A percentile compares a stretch with the other conserved stretches of the same genome.
Conservation (phyloP, 1,139 yeast genomes). For the Petasospora fabianii region DNA sequence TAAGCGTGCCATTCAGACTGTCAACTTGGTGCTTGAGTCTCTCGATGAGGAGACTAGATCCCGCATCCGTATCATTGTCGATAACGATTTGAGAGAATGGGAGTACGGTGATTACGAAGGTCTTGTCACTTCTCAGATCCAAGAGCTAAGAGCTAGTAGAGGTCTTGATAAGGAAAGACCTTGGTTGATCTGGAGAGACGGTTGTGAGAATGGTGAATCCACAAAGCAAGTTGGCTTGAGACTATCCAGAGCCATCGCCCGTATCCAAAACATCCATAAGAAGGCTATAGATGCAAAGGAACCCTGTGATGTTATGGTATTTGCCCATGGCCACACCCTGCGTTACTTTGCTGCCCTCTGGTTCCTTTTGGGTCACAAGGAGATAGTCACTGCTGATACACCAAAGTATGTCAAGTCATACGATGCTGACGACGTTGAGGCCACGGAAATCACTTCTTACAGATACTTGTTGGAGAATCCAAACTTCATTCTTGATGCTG, state of each 20-base stretch:
- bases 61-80: slow-evolving; percentile 46
- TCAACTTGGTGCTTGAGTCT: slow-evolving; percentile 48
- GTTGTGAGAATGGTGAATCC: slow-evolving; percentile 87
- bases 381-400: slow-evolving; percentile 19
- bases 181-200: slow-evolving; percentile 93
- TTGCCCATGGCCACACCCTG: slow-evolving; percentile 91
- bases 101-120: slow-evolving; percentile 97
- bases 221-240: slow-evolving; percentile 62
- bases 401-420: slow-evolving; percentile 23
- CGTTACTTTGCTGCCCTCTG: slow-evolving; percentile 89
- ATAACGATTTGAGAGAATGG: slow-evolving; percentile 84
- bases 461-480: slow-evolving; percentile 52
- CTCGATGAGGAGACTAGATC: slow-evolving; percentile 46
- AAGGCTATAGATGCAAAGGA: slow-evolving; percentile 50
- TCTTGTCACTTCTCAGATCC: slow-evolving; percentile 61
- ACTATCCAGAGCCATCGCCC: slow-evolving; percentile 62
- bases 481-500: slow-evolving; percentile 82
- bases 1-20: slow-evolving; percentile 71
- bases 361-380: slow-evolving; percentile 44
- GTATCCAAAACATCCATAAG: slow-evolving; percentile 60
- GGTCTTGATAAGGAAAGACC: slow-evolving; percentile 53
- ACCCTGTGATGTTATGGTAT: slow-evolving; percentile 71
- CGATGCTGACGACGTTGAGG: slow-evolving; percentile 32
- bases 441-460: slow-evolving; percentile 29
- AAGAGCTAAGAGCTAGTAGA: slow-evolving; percentile 50